Base-by-base conservation (phyloP, 1,284 basidiomycete species). In the Tilletia indica region DNA sequence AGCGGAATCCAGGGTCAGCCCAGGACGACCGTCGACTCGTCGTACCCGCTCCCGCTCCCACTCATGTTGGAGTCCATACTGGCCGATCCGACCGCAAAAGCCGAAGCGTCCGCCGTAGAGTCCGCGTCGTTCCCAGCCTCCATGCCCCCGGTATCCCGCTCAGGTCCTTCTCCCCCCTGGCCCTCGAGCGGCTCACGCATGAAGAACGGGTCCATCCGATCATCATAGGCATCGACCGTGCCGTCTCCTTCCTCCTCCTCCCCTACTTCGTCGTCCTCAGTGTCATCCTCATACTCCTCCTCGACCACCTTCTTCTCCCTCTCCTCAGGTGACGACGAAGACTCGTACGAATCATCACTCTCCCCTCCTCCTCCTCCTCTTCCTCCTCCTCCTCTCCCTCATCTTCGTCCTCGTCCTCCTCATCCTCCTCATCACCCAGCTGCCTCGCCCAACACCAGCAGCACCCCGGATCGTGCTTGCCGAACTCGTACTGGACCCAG, bases 401-500 rank as follows among this genome's bases (percentile, higher is more conserved):
- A 31, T 12, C n/a, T 9, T 5, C 34, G 0, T 61, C 58, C 2
- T 61, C 58, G 9, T 31, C 58, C 14, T 61, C 58, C 16, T 25
- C 25, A 34, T 61, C 25, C 1, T 61, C 58, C 1, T 61, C 58
- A 14, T 61, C 21, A 19, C 25, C 58, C 58, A 61, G n/a, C 31
- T 11, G 1, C 19, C 58, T 9, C 14, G 12, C 58, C 11, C 19
- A 14, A 19, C 25, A 61, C n/a, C 9, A 9, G 11, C 34, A 25
- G 14, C 21, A 36, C 58, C 58, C 14, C 58, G 5, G 5, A 61
- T 19, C 58, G 58, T 61, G 25, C 58, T 61, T 9, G 25, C 58
- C 58, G 58, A 61, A 31, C 58, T 61, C 34, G 58, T 61, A 36
- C 58, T 61, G 25, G 58, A 61, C 5, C 58, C 58, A 14, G 58